Conservation (phyloP, 768 basidiomycete genomes). For the Suillus cothurnatus region DNA sequence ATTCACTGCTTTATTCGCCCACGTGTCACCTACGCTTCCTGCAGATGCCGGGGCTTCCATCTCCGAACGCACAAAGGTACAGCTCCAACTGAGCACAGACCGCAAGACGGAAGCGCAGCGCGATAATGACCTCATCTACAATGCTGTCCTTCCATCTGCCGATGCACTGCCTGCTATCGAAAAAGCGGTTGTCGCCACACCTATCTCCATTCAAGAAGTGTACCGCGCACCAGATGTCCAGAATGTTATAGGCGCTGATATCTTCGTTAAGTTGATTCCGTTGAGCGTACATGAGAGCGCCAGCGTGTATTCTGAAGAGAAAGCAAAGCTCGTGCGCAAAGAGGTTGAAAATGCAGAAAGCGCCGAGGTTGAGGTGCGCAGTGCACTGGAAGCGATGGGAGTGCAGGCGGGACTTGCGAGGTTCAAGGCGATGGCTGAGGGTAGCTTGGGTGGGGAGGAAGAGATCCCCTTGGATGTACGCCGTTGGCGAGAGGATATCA, state of each 20-base stretch:
- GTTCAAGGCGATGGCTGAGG: constrained; percentile 73
- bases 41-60: constrained; percentile 83
- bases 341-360: constrained; percentile 89
- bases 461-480: constrained; percentile 73
- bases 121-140: constrained; percentile 98
- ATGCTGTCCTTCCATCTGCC: constrained; percentile 79
- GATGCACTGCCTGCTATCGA: constrained; percentile 84
- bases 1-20: constrained; percentile 73
- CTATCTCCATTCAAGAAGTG: constrained; percentile 92
- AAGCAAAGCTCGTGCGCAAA: constrained; percentile 88
- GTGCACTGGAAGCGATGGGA: constrained; percentile 79
- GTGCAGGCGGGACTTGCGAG: constrained; percentile 70
- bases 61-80: constrained; percentile 81
- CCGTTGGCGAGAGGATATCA: constrained; percentile 75
- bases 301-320: constrained; percentile 97
- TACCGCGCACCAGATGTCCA: constrained; percentile 91
- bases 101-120: constrained; percentile 73
- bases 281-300: constrained; percentile 95
- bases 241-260: constrained; percentile 90
- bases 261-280: constrained; percentile 87
- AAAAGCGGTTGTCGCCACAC: constrained; percentile 77
- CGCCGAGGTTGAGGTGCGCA: constrained; percentile 78
- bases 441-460: constrained; percentile 59
- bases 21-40: constrained; percentile 80
- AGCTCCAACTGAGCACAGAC: constrained; percentile 76